These are phyloP conservation scores for Globisporangium orthogonon DNA, from an alignment of 352 stramenopile species.

Conservation along the genomic window DNA sequence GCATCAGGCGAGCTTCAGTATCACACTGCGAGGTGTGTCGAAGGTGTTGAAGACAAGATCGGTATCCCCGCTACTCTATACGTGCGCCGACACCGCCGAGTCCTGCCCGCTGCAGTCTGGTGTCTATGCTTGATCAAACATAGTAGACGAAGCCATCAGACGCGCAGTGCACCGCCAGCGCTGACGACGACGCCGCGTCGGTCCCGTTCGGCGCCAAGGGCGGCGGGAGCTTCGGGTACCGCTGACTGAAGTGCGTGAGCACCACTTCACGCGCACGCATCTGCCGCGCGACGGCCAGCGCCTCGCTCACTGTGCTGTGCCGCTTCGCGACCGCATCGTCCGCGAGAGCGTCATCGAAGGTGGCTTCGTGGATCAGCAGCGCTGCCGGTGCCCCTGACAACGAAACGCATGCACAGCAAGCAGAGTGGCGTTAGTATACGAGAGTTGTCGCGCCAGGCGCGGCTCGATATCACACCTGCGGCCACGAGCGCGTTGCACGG, in stretches of 20 bases:
- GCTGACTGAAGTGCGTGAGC: conserved; percentile 95
- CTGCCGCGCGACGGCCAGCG: conserved; percentile 68
- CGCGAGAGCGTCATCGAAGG: conserved; percentile 94
- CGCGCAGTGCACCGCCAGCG: conserved; percentile 7
- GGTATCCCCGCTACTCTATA: no score
- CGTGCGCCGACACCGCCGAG: no score
- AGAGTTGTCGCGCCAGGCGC: not conserved
- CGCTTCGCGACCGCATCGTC: conserved; percentile 90
- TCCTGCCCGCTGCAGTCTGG: no score
- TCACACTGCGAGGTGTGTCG: no score
- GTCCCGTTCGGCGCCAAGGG: conserved; percentile 4
- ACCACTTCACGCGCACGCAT: conserved; percentile 83
- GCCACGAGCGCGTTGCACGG: conserved; percentile 71
- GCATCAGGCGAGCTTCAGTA: no score
- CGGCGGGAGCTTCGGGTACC: conserved; percentile 56
- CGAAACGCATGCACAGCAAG: not conserved
- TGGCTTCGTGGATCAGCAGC: conserved; percentile 96
- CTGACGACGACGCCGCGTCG: not conserved
- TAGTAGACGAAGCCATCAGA: conserved; percentile 10
- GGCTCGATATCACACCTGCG: conserved; percentile 16
- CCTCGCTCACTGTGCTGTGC: conserved; percentile 92
- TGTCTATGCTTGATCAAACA: not conserved
- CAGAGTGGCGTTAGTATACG: not conserved
- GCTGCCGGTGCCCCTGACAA: conserved; percentile 31
- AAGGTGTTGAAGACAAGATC: no score